Percentiles rank a stretch among this genome's conserved stretches.
These are phyloP conservation scores for Sparassis latifolia DNA, from an alignment of 1,284 basidiomycete species.

Conservation along the genomic window DNA sequence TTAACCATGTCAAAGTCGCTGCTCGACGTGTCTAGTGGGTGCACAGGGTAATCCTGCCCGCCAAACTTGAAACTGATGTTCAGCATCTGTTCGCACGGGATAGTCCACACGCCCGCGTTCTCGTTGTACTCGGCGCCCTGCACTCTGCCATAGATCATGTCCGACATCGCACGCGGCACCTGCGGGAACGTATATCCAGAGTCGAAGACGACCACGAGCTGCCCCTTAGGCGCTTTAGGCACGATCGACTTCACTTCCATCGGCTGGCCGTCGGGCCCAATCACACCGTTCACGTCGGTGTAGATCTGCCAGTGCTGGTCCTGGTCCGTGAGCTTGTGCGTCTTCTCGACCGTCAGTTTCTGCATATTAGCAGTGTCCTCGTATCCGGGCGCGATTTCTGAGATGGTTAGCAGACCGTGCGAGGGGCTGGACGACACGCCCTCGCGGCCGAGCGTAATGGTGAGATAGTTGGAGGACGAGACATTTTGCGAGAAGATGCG, in stretches of 20 bases:
- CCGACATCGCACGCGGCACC: constrained; percentile 66
- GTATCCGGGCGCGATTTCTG: constrained; percentile 47
- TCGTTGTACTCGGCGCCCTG: constrained; percentile 64
- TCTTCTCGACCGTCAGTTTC: constrained; percentile 60
- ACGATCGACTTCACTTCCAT: constrained; percentile 61
- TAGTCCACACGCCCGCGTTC: constrained; percentile 53
- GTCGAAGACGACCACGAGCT: constrained; percentile 66
- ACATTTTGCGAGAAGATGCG: constrained; percentile 55
- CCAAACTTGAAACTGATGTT: constrained; percentile 69
- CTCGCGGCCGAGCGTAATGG: constrained; percentile 58
- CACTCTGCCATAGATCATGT: constrained; percentile 76
- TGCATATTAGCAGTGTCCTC: constrained; percentile 57
- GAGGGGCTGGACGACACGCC: constrained; percentile 37
- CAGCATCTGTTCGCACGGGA: constrained; percentile 67
- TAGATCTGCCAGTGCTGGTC: constrained; percentile 78
- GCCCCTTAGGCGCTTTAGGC: constrained; percentile 31
- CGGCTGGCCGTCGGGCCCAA: constrained; percentile 64
- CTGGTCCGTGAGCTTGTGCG: constrained; percentile 42
- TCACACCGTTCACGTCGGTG: constrained; percentile 56
- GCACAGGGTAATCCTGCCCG: constrained; percentile 58
- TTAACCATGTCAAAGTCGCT: constrained; percentile 54
- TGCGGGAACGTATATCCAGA: constrained; percentile 67
- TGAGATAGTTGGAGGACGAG: constrained; percentile 55
- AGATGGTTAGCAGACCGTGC: constrained; percentile 54
- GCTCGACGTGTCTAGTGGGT: constrained; percentile 67